Conservation (phyloP, 164 flowering plant genomes). For the Saururus chinensis region DNA sequence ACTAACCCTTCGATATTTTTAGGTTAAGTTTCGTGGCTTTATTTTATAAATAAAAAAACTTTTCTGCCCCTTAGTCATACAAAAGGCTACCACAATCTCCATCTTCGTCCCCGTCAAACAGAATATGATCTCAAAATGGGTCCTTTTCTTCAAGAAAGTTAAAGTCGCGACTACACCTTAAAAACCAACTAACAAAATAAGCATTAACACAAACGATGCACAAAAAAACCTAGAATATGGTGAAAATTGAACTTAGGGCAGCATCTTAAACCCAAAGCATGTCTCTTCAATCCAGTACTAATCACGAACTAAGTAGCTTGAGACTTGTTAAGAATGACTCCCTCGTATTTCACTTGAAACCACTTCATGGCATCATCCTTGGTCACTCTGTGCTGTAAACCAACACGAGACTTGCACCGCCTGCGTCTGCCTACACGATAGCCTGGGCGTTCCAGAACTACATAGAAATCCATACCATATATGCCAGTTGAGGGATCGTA, state of each 20-base stretch:
- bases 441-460: constrained; percentile 74
- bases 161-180: no score
- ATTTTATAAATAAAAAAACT: no score
- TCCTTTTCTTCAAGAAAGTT: no score
- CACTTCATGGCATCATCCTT: constrained; percentile 87
- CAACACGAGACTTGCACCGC: constrained; percentile 80
- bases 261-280: background rate
- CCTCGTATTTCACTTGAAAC: constrained; percentile 83
- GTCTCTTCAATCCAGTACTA: background rate
- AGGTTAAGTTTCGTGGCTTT: no score
- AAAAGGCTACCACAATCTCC: no score
- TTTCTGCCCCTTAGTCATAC: no score
- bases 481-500: constrained; percentile 86
- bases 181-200: no score
- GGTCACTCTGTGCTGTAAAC: constrained; percentile 73
- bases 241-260: background rate
- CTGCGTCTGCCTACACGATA: constrained; percentile 73
- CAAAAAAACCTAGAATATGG: no score
- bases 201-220: no score
- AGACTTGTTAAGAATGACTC: constrained; percentile 81
- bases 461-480: constrained; percentile 84
- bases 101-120: no score
- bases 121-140: no score
- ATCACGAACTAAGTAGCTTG: constrained; percentile 15
- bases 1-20: no score